phyloP scores from a whole-genome alignment of 2,329 filamentous ascomycete genomes.

The Pestalotiopsis sp. region DNA sequence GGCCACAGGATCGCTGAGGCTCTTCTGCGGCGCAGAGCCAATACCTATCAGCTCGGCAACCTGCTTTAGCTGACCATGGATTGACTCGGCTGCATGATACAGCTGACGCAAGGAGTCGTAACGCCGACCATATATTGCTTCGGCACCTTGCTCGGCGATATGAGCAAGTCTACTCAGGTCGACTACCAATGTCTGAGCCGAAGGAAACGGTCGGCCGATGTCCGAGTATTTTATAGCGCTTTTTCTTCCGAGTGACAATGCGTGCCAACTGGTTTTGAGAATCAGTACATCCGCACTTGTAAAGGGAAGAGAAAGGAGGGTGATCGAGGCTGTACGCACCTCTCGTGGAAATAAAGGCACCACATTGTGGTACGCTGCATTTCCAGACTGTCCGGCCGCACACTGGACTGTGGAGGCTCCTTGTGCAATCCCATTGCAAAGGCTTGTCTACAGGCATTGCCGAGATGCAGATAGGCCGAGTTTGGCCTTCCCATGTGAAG shows the following conservation, averaged over 20 bases:
- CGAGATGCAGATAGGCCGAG: slow-evolving; percentile 30
- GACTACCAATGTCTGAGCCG: slow-evolving; percentile 20
- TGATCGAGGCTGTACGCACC: slow-evolving; percentile 11
- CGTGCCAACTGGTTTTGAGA: slow-evolving; percentile 18
- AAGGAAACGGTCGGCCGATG: slow-evolving; percentile 25
- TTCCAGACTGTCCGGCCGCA: slow-evolving; percentile 22
- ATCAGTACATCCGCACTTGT: neutral
- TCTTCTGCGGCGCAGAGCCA: slow-evolving; percentile 15
- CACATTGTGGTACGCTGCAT: slow-evolving; percentile 29
- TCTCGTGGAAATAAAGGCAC: slow-evolving; percentile 33
- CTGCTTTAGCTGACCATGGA: slow-evolving; percentile 24
- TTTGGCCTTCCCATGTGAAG: slow-evolving; percentile 32
- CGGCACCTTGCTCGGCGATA: slow-evolving; percentile 20
- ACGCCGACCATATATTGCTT: slow-evolving; percentile 27
- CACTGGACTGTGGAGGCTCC: slow-evolving; percentile 21
- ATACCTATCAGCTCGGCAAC: slow-evolving; percentile 23
- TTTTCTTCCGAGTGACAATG: slow-evolving; percentile 24
- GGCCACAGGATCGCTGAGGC: slow-evolving; percentile 12
- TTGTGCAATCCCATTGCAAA: slow-evolving; percentile 31
- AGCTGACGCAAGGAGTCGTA: slow-evolving; percentile 28
- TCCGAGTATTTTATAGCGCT: slow-evolving; percentile 22
- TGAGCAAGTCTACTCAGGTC: slow-evolving; percentile 22
- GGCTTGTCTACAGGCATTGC: slow-evolving; percentile 29
- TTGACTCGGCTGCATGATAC: slow-evolving; percentile 25
- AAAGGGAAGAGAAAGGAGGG: neutral